phyloP scores from a whole-genome alignment of 306 rosid species.

The Malus fusca region DNA sequence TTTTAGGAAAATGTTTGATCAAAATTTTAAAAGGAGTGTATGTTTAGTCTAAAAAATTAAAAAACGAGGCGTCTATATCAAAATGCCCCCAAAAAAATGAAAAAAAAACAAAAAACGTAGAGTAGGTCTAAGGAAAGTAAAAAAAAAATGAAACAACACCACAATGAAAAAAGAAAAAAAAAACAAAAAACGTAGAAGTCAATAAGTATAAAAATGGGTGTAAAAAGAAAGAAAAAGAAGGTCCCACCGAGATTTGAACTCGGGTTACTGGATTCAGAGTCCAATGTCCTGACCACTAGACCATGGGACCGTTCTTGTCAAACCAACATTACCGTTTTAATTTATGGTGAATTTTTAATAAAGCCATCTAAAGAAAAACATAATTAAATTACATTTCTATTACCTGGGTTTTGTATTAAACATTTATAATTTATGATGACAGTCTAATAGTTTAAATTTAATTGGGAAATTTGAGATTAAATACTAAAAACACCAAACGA shows the following conservation, averaged over 20 bases:
- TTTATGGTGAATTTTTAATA: rapidly evolving
- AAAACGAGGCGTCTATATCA: too few species aligned
- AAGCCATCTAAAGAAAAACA: background rate
- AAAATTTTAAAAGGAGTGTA: too few species aligned
- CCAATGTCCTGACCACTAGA: constrained; percentile 75
- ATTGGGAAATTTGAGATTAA: background rate
- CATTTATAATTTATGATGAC: background rate
- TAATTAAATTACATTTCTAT: background rate
- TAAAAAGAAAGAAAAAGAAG: background rate
- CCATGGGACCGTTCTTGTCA: constrained; percentile 24
- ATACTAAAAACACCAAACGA: background rate
- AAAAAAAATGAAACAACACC: too few species aligned
- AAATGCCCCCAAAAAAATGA: too few species aligned
- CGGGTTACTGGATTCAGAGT: constrained; percentile 44
- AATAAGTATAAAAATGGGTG: background rate
- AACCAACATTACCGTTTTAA: rapidly evolving
- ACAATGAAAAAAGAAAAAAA: too few species aligned
- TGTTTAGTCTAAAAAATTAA: too few species aligned
- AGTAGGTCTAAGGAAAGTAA: too few species aligned
- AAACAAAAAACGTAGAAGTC: too few species aligned
- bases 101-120: too few species aligned
- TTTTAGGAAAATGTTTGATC: too few species aligned
- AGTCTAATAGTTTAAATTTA: background rate
- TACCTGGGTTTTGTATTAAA: too few species aligned
- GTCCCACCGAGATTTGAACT: constrained; percentile 74